Percentiles rank a stretch among this genome's conserved stretches.
Evolutionary conservation across 176 grass and related monocot genomes (phyloP).

Genomic region (Aegilops longissima): DNA sequence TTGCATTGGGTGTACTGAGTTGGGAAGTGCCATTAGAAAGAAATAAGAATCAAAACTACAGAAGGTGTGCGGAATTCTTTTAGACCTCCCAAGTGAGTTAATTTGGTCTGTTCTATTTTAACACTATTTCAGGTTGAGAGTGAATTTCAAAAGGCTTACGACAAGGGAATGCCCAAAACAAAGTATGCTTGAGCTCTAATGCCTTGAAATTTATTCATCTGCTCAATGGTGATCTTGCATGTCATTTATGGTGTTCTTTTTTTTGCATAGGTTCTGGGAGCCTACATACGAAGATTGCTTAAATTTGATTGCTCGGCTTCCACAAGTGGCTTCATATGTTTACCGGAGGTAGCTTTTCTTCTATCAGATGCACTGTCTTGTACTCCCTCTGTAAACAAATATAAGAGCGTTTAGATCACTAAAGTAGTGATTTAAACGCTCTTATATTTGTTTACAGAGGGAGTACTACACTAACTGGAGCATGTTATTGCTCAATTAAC

Average conservation of each 20-base stretch:
- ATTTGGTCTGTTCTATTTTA: constrained; percentile 17
- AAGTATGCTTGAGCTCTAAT: constrained; percentile 57
- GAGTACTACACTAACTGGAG: background rate
- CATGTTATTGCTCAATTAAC: background rate
- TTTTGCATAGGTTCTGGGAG: constrained; percentile 84
- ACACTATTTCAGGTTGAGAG: constrained; percentile 79
- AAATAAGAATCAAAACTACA: background rate
- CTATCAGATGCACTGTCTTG: background rate
- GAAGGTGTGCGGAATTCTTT: background rate
- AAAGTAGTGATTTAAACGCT: too few species aligned
- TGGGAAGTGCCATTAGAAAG: background rate
- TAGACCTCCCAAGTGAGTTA: background rate
- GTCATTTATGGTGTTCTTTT: background rate
- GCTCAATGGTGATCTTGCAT: constrained; percentile 14
- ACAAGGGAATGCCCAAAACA: constrained; percentile 86
- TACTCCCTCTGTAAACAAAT: too few species aligned
- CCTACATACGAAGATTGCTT: constrained; percentile 97
- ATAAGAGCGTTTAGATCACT: too few species aligned
- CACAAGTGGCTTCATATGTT: constrained; percentile 86
- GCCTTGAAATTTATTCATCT: constrained; percentile 10
- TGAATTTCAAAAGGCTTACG: constrained; percentile 97
- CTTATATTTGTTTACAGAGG: too few species aligned
- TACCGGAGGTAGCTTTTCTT: constrained; percentile 75
- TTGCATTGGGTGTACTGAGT: background rate
- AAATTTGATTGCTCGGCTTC: constrained; percentile 91